phyloP scores from a whole-genome alignment of 164 flowering plant species.

The Malania oleifera region DNA sequence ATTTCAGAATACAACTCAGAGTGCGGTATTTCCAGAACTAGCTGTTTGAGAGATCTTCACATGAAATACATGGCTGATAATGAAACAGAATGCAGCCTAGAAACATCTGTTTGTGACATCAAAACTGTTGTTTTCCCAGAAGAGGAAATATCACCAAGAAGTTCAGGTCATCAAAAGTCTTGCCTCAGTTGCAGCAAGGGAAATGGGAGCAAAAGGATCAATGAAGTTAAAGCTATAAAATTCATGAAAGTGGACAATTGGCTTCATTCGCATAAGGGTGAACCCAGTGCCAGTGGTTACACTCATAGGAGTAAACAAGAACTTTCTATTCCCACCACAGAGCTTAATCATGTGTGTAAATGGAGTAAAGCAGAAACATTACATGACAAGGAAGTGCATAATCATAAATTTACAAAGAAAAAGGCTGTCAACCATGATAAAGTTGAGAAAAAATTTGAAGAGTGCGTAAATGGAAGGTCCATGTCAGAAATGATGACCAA shows the following conservation, averaged over 20 bases:
- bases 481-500: conserved; percentile 5
- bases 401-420: conserved; percentile 4
- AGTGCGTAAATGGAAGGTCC: conserved; percentile 4
- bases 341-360: conserved; percentile 13
- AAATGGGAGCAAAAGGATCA: conserved; percentile 7
- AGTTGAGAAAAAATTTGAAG: conserved; percentile 13
- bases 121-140: conserved; percentile 25
- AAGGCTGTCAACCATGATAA: conserved; percentile 5
- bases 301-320: conserved; percentile 23
- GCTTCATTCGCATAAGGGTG: conserved; percentile 28
- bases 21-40: conserved; percentile 36
- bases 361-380: conserved; percentile 6
- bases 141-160: conserved; percentile 14
- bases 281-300: conserved; percentile 8
- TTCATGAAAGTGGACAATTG: conserved; percentile 26
- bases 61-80: conserved; percentile 24
- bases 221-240: conserved; percentile 11
- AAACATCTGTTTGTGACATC: conserved; percentile 35
- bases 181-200: conserved; percentile 3
- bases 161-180: conserved; percentile 11
- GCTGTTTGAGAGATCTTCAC: conserved; percentile 27
- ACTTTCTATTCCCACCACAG: conserved; percentile 22
- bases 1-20: conserved; percentile 40
- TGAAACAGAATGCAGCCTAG: conserved; percentile 40
- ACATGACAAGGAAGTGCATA: background rate